Evolutionary conservation across 768 basidiomycete species (phyloP), one percentile per base, ranked within the genome.

Genomic region (Kockovaella imperatae): DNA sequence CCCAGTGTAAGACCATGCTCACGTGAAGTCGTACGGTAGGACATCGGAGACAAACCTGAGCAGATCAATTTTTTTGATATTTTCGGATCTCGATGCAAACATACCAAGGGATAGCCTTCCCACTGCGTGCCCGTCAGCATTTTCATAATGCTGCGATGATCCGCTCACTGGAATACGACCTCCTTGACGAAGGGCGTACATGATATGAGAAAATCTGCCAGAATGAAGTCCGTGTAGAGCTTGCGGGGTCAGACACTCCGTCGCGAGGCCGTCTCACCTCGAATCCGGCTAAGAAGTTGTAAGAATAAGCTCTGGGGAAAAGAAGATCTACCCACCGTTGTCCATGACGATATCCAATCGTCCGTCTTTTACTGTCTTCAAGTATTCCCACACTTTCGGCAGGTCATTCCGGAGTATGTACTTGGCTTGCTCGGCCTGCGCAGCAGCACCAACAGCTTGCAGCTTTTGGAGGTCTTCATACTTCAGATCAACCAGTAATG

Each of bases 201-300:
- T 0, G 88, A 87, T 10, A 96, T 80, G 32, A 99, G 73, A 64
- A 95, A 99, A 67, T 73, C 70, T 25, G 72, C 72, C 50, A 96
- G 83, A 15, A 95, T 83, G 14, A 96, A 73, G 60, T 96, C 93
- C 3, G 93, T 95, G 72, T 86, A 91, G 17, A 95, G 75, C 87
- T 93, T 20, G 10, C 10, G 3, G 25, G 21, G 8, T 23, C 20
- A 20, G 18, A 20, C 1, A 10, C n/a, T 13, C 2, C 8, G 24
- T 31, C n/a, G 13, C 24, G 0, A 25, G 21, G 26, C 23, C 15
- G 18, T 35, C 66, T 32, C 67, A 87, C 87, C 77, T 93, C 90
- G 57, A 91, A 95, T 0, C 90, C 91, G 61, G 87, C 88, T 91
- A 52, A 18, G 18, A 6, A 17, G 8, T 28, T 49, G 24, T 42